Base-by-base conservation (phyloP, 805 yeast genomes). In the Naumovozyma dairenensis region DNA sequence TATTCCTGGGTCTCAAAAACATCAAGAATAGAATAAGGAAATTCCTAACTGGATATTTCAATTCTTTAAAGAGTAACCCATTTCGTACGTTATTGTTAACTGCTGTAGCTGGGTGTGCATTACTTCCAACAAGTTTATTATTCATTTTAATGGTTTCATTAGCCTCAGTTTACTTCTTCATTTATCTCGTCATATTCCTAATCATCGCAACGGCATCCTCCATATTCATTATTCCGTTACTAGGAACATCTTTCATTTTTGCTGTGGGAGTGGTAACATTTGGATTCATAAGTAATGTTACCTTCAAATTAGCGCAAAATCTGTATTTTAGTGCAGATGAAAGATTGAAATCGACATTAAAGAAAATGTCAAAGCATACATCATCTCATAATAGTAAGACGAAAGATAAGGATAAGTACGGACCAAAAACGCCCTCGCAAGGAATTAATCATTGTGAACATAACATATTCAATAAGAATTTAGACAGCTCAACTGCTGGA, bases 231-330 rank as follows among this genome's bases (percentile, higher is more conserved):
- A 31, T 51, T 2, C 62, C 62, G 16, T 35, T 55, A 24, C 28
- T 57, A 29, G 35, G 40, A 1, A 26, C 45, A 4, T 55, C 62
- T 4, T 43, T 52, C 31, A 28, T 46, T 8, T 53, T 55, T 31
- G 59, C 59, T 2, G 35, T 48, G 2, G 48, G 46, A 10, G 53
- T 51, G 9, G 49, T 55, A 1, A 26, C 46, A 3, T 45, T 53
- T 30, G 59, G 58, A 12, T 46, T 53, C 26, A 28, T 51, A 28
- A 51, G 57, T 36, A 52, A 51, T 24, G n/a, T 44, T 3, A 44
- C 50, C 4, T 54, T 52, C 34, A 45, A 44, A 27, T 25, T 43
- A 18, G 56, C 55, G 4, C 52, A 49, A 21, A 27, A 29, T 18
- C 21, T 52, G 17, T 55, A 53, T 37, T 42, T 45, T 16, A 44